Evolutionary conservation across 805 yeast species (phyloP).

Genomic region (Wickerhamiella alocasiicola): DNA sequence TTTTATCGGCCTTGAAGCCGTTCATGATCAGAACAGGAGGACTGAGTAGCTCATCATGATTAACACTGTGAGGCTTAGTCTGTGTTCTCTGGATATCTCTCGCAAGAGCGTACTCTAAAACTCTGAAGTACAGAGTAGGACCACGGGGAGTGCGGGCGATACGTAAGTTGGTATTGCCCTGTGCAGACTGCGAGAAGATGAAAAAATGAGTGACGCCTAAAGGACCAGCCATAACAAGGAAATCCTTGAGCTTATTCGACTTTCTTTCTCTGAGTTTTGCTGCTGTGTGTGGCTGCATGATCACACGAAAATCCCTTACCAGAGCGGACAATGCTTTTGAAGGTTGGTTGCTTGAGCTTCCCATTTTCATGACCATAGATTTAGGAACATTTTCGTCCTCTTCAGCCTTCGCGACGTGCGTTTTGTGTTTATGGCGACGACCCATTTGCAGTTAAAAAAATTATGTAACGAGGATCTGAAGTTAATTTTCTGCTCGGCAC

Average conservation of each 20-base stretch:
- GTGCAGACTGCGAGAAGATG: constrained; percentile 63
- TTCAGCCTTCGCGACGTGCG: constrained; percentile 55
- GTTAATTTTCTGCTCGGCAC: not conserved
- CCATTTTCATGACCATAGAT: constrained; percentile 88
- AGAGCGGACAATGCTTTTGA: constrained; percentile 76
- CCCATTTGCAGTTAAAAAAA: constrained; percentile 16
- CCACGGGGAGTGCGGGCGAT: constrained; percentile 86
- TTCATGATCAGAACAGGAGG: constrained; percentile 91
- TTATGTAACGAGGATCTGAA: constrained; percentile 5
- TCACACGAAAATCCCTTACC: constrained; percentile 72
- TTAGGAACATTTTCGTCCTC: constrained; percentile 69
- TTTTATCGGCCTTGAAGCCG: constrained; percentile 62
- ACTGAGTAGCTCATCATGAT: constrained; percentile 39
- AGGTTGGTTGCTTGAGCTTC: constrained; percentile 45
- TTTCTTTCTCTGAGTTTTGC: constrained; percentile 76
- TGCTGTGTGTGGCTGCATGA: constrained; percentile 97
- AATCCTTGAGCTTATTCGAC: constrained; percentile 77
- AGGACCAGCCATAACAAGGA: constrained; percentile 98
- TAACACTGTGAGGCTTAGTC: constrained; percentile 66
- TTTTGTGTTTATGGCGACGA: constrained; percentile 59
- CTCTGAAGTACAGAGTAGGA: constrained; percentile 78
- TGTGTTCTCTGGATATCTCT: constrained; percentile 64
- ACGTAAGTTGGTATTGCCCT: constrained; percentile 70
- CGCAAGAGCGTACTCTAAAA: constrained; percentile 62
- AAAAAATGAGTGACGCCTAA: constrained; percentile 82